phyloP scores from a whole-genome alignment of 441 rosid genomes.

The Mallotus japonicus region DNA sequence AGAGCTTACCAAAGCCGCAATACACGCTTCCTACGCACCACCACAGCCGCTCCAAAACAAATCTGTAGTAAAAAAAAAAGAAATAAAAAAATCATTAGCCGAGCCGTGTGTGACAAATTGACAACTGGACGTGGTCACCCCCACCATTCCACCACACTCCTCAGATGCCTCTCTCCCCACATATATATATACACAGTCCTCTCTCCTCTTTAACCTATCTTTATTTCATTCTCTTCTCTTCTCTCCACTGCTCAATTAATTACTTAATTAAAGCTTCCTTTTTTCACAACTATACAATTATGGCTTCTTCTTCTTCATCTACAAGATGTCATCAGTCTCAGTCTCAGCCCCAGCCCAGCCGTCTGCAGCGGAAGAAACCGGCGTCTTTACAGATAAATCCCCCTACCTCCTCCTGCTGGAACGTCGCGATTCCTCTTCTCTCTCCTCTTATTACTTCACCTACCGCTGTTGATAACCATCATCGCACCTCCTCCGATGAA shows the following conservation, averaged over 20 bases:
- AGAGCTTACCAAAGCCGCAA: not conserved
- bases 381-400: constrained; percentile 62
- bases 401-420: constrained; percentile 39
- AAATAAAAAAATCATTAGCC: not conserved
- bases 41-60: not conserved
- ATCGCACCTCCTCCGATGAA: constrained; percentile 10
- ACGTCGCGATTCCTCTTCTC: constrained; percentile 85
- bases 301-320: not conserved
- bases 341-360: constrained; percentile 51
- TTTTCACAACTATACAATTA: too few species aligned
- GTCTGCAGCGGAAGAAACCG: constrained; percentile 76
- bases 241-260: not conserved
- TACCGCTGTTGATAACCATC: constrained; percentile 26
- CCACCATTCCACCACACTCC: not conserved
- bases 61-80: too few species aligned
- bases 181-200: not conserved
- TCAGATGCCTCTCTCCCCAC: constrained; percentile 21
- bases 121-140: not conserved
- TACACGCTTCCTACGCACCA: too few species aligned
- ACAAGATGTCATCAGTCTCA: constrained; percentile 4
- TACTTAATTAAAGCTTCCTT: too few species aligned
- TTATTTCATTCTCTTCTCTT: not conserved
- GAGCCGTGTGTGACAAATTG: not conserved
- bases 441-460: constrained; percentile 76
- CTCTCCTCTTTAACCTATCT: not conserved